Evolutionary conservation across 768 basidiomycete species (phyloP).

Genomic region (Termitomyces sp.): DNA sequence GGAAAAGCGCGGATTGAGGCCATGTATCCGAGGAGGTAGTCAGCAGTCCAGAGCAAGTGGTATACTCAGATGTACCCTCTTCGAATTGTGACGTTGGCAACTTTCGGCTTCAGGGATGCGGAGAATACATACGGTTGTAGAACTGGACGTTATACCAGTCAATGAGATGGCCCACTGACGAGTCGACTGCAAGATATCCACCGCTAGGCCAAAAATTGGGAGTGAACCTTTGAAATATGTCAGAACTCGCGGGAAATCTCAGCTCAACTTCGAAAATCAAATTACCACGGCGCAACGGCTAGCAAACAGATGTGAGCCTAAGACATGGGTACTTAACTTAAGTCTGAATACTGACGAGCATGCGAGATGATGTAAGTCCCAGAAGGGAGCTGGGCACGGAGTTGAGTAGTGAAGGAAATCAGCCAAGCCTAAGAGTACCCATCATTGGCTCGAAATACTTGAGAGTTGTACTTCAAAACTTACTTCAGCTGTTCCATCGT

Average conservation of each 20-base stretch:
- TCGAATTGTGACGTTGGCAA: slow-evolving; percentile 5
- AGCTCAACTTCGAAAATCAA: background rate
- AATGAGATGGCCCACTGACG: slow-evolving; percentile 48
- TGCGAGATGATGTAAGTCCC: slow-evolving; percentile 49
- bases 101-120: background rate
- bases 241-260: background rate
- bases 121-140: slow-evolving; percentile 35
- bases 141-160: slow-evolving; percentile 62
- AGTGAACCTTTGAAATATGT: slow-evolving; percentile 30
- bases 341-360: slow-evolving; percentile 41
- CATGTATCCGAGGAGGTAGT: slow-evolving; percentile 51
- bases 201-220: slow-evolving; percentile 38
- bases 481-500: slow-evolving; percentile 49
- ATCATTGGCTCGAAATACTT: background rate
- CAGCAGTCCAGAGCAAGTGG: slow-evolving; percentile 55
- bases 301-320: background rate
- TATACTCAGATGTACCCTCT: slow-evolving; percentile 64
- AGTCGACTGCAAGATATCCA: slow-evolving; percentile 51
- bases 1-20: slow-evolving; percentile 57
- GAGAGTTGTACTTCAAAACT: background rate
- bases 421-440: slow-evolving; percentile 38
- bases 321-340: background rate
- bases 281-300: slow-evolving; percentile 47
- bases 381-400: slow-evolving; percentile 42
- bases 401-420: slow-evolving; percentile 45